Conservation (phyloP, 768 basidiomycete genomes). For the Cystoderma amianthinum region DNA sequence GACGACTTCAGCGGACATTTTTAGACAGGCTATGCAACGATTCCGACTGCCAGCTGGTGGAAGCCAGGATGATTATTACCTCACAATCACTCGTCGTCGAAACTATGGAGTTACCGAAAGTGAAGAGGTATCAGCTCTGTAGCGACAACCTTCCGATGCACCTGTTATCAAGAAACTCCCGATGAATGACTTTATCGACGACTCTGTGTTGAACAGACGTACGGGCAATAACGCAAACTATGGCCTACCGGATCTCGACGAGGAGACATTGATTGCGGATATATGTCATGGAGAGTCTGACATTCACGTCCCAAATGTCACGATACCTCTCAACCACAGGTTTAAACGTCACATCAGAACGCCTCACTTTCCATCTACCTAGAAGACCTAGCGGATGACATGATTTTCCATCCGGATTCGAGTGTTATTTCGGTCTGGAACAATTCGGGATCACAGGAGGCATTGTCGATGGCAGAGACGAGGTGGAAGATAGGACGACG, state of each 20-base stretch:
- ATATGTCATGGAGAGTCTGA: conserved; percentile 22
- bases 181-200: conserved; percentile 98
- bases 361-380: conserved; percentile 87
- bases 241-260: conserved; percentile 28
- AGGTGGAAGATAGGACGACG: conserved; percentile 87
- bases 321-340: conserved; percentile 29
- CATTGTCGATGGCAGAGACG: conserved; percentile 98
- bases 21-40: conserved; percentile 89
- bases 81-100: conserved; percentile 82
- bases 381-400: conserved; percentile 88
- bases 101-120: conserved; percentile 75
- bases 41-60: conserved; percentile 74
- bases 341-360: conserved; percentile 51
- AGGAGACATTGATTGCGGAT: conserved; percentile 34
- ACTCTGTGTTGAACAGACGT: conserved; percentile 79
- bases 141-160: conserved; percentile 86
- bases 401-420: conserved; percentile 88
- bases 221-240: conserved; percentile 32
- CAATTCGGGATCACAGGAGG: conserved; percentile 93
- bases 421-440: conserved; percentile 89
- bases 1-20: conserved; percentile 78
- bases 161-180: conserved; percentile 87
- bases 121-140: conserved; percentile 96
- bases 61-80: conserved; percentile 65
- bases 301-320: conserved; percentile 18